A percentile compares a stretch with the other conserved stretches of the same genome.
These are phyloP conservation scores for Pyracantha coccinea DNA, from an alignment of 331 rosid species.

Conservation along the genomic window DNA sequence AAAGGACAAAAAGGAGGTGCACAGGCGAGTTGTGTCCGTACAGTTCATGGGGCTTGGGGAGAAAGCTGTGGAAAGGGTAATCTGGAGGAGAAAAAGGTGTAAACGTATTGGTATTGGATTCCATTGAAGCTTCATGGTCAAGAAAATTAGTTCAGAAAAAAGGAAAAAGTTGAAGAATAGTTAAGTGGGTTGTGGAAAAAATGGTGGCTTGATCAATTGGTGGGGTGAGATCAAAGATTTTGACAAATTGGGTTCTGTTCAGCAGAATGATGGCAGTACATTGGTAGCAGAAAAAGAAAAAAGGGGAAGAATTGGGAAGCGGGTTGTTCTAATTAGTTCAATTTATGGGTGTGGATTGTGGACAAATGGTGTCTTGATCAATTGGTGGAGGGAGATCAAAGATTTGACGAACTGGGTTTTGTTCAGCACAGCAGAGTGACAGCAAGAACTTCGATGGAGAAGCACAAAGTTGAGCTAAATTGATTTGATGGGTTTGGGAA, in stretches of 20 bases:
- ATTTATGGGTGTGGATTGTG: not conserved
- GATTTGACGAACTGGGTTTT: not conserved
- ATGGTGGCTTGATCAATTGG: not conserved
- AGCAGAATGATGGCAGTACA: no score
- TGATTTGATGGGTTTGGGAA: not conserved
- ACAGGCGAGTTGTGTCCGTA: constrained; percentile 67
- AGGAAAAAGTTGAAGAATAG: not conserved
- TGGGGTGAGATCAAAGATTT: not conserved
- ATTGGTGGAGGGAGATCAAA: not conserved
- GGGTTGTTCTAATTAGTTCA: not conserved
- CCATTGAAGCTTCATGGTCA: constrained; percentile 24
- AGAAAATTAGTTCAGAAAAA: not conserved
- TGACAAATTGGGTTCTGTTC: not conserved
- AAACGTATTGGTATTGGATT: constrained; percentile 15
- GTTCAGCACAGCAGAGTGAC: not conserved
- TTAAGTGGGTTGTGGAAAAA: not conserved
- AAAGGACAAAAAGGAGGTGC: constrained; percentile 84
- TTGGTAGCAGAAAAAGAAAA: no score
- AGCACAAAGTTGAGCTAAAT: not conserved
- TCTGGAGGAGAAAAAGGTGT: constrained; percentile 24
- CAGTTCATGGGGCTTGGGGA: constrained; percentile 59
- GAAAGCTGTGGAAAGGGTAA: constrained; percentile 22
- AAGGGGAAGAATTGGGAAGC: no score
- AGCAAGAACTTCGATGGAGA: not conserved
- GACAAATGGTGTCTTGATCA: not conserved